Base-by-base conservation (phyloP, 2,329 filamentous ascomycete species). In the Arthroderma sp. region DNA sequence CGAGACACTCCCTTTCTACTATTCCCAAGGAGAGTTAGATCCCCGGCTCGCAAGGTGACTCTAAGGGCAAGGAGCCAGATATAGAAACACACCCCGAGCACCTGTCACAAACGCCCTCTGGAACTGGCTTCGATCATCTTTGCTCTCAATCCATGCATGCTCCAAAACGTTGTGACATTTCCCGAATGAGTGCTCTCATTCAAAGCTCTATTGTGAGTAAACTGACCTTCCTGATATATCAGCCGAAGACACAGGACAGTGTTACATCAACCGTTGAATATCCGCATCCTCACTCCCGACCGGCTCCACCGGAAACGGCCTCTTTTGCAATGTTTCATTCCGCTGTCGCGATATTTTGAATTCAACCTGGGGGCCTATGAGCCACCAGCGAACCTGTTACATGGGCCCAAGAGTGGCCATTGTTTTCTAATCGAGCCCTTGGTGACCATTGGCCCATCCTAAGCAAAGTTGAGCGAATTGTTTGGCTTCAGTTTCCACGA, bases 191-290 rank as follows among this genome's bases (percentile, higher is more conserved):
- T 31, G 31, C 23, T 51, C n/a, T 31, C 28, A 15, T 2, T 19
- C 44, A 31, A 31, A 51, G 44, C 44, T 19, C 25, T 8, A 33
- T n/a, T 31, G n/a, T 49, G 28, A 25, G 44, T 51, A 7, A 33
- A 9, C 33, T 4, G 15, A 43, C 39, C 39, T 43, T 51, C 25
- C 25, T 51, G 15, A 51, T 31, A 51, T 51, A 33, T 33, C 44
- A 25, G 33, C 44, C 44, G n/a, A 31, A 31, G 44, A 25, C 44
- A 25, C 44, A 33, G 8, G 28, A 6, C 17, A 11, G 25, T 51
- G 44, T 51, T 33, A 51, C 44, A 31, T 33, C 25, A 33, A 33
- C 44, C 44, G 44, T 51, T 51, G 44, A 33, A 51, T 51, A 51
- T 25, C 41, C n/a, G 28, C 25, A 31, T 33, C 23, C 28, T 51